Evolutionary conservation across 2,329 filamentous ascomycete genomes (phyloP).

Genomic region (Ambrosiella beaveri): DNA sequence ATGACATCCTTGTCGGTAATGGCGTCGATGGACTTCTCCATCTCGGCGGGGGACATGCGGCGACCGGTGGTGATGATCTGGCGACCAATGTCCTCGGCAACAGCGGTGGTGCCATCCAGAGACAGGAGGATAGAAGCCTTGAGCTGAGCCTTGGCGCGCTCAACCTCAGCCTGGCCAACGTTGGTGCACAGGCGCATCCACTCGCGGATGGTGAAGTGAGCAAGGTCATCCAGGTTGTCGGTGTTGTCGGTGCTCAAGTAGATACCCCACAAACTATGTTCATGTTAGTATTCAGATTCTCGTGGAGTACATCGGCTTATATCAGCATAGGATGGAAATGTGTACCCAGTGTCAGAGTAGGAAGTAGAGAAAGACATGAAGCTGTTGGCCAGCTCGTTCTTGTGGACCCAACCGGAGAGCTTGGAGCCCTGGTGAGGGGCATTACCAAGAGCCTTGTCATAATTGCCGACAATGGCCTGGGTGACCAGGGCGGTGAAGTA

Average conservation of each 20-base stretch:
- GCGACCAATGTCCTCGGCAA: conserved; percentile 95
- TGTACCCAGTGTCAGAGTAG: conserved; percentile 97
- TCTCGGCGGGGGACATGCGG: conserved; percentile 78
- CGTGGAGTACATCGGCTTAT: not conserved
- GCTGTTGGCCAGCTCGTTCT: conserved; percentile 93
- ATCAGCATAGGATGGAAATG: conserved; percentile 9
- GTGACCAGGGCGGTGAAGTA: conserved; percentile 97
- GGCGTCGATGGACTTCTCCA: conserved; percentile 74
- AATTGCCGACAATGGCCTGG: conserved; percentile 98
- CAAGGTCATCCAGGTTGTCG: conserved; percentile 77
- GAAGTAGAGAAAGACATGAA: conserved; percentile 99
- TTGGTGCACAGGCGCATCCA: conserved; percentile 88
- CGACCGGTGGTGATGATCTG: conserved; percentile 96
- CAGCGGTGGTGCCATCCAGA: conserved; percentile 90
- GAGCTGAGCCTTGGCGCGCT: conserved; percentile 97
- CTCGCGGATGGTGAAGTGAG: conserved; percentile 96
- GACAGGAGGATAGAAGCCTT: conserved; percentile 96
- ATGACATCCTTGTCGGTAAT: conserved; percentile 96
- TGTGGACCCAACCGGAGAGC: conserved; percentile 85
- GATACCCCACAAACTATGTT: conserved; percentile 86
- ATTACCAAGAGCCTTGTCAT: conserved; percentile 97
- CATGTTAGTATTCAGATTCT: not conserved
- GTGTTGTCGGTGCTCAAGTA: conserved; percentile 89
- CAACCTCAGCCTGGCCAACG: conserved; percentile 78
- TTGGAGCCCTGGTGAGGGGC: conserved; percentile 96